Base-by-base conservation (phyloP, 306 rosid genomes). In the Vigna angularis region DNA sequence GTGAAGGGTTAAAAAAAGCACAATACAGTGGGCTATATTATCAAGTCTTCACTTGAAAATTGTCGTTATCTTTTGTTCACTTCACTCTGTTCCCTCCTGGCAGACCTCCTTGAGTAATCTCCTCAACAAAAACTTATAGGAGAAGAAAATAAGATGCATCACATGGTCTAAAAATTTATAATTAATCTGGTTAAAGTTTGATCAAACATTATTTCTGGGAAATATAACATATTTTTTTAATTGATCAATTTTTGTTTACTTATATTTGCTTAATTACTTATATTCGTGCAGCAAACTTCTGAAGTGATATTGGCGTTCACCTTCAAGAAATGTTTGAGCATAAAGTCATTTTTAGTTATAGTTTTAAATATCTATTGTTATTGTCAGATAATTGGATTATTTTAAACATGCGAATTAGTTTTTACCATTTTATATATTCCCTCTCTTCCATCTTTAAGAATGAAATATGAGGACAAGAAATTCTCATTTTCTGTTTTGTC, bases 401-500 rank as follows among this genome's bases (percentile, higher is more conserved):
- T 48, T 32, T 48, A 40, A 49, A 22, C 7, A 26, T 3, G 28
- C 44, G 44, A 28, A 5, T 58, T 38, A 17, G 55, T 51, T 68
- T 44, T 51, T 69, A 8, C 18, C 8, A 12, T 56, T 18, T 45
- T 30, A 18, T 52, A 7, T 52, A 17, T 7, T 52, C 26, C 50
- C 18, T 62, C 17, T 56, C 11, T 45, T 44, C 12, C 61, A 77
- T 77, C n/a, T 17, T 32, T 22, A 73, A 17, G 42, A 52, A 65
- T 55, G 57, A 50, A 66, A 68, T 56, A 66, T 44, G 24, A 24
- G 14, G 64, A 18, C 28, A 17, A 4, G 42, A 71, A 47, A 52
- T 79, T 85, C 82, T 81, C 32, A 84, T 82, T 68, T 30, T 71
- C 73, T 17, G 45, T 48, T 78, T 10, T 81, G 62, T 59, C 70